Percentiles rank a stretch among this genome's conserved stretches.
Conservation (phyloP, 192 early-diverging fungal genomes). For the Mortierella claussenii region DNA sequence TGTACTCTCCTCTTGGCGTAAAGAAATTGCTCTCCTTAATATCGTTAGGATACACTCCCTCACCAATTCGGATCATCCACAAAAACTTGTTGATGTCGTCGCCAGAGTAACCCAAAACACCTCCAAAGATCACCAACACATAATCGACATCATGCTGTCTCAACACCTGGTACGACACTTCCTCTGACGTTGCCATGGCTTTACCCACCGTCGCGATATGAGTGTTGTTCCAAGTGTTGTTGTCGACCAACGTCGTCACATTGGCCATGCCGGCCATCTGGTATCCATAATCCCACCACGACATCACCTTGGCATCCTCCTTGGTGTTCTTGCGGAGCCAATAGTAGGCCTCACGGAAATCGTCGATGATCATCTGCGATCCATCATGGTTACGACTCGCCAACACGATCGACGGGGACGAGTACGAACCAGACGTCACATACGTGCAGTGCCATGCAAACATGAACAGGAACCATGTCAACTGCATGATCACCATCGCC, state of each 20-base stretch:
- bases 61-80: slow-evolving; percentile 99
- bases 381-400: slow-evolving; percentile 90
- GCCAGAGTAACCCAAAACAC: slow-evolving; percentile 95
- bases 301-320: slow-evolving; percentile 92
- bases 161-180: slow-evolving; percentile 93
- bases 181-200: slow-evolving; percentile 91
- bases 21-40: slow-evolving; percentile 91
- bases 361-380: slow-evolving; percentile 96
- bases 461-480: slow-evolving; percentile 81
- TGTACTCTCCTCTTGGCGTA: slow-evolving; percentile 89
- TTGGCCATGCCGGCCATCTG: slow-evolving; percentile 99
- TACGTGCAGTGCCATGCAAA: slow-evolving; percentile 99
- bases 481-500: slow-evolving; percentile 67
- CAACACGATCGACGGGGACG: slow-evolving; percentile 98
- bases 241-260: slow-evolving; percentile 96
- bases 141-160: slow-evolving; percentile 96
- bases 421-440: slow-evolving; percentile 98
- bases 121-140: slow-evolving; percentile 97
- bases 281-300: slow-evolving; percentile 99
- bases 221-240: slow-evolving; percentile 99
- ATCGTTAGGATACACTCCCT: slow-evolving; percentile 97
- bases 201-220: slow-evolving; percentile 98
- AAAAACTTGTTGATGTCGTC: slow-evolving; percentile 99
- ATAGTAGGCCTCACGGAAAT: slow-evolving; percentile 99
- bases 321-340: slow-evolving; percentile 98